phyloP scores from a whole-genome alignment of 257 asterid genomes.

The Handroanthus guayacan region DNA sequence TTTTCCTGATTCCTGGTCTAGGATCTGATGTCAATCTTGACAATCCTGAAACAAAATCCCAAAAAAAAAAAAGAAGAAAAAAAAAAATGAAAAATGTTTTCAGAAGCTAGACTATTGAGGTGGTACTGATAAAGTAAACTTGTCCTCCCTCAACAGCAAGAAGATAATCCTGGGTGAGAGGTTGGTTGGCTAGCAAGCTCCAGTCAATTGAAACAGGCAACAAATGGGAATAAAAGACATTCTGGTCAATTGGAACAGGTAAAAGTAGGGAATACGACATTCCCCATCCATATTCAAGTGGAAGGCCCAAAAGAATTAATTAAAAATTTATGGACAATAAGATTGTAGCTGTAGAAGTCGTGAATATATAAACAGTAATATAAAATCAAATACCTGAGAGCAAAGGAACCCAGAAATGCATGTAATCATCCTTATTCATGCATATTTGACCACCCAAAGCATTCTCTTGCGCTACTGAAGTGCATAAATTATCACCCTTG shows the following conservation, averaged over 20 bases:
- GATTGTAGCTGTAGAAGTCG: neutral
- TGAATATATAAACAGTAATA: too few relatives aligned
- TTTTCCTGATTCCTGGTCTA: conserved; percentile 66
- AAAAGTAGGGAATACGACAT: neutral
- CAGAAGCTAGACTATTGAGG: neutral
- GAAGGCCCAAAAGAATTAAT: neutral
- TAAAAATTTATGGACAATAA: neutral
- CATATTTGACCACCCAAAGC: conserved; percentile 48
- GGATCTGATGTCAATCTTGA: conserved; percentile 72
- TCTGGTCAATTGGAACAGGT: too few relatives aligned
- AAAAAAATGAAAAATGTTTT: conserved; percentile 25
- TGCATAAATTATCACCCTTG: conserved; percentile 44
- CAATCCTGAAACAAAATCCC: conserved; percentile 52
- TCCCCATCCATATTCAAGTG: neutral
- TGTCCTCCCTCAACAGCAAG: neutral
- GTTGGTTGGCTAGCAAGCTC: too few relatives aligned
- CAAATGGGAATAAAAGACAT: too few relatives aligned
- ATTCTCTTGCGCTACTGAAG: conserved; percentile 34
- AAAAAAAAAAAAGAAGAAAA: neutral
- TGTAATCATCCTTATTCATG: conserved; percentile 54
- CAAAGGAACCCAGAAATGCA: conserved; percentile 71
- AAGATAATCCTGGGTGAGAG: neutral
- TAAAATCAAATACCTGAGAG: conserved; percentile 57
- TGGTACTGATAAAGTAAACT: neutral
- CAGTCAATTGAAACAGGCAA: too few relatives aligned